Base-by-base conservation (phyloP, 2,329 filamentous ascomycete species). In the Alternaria triticina region DNA sequence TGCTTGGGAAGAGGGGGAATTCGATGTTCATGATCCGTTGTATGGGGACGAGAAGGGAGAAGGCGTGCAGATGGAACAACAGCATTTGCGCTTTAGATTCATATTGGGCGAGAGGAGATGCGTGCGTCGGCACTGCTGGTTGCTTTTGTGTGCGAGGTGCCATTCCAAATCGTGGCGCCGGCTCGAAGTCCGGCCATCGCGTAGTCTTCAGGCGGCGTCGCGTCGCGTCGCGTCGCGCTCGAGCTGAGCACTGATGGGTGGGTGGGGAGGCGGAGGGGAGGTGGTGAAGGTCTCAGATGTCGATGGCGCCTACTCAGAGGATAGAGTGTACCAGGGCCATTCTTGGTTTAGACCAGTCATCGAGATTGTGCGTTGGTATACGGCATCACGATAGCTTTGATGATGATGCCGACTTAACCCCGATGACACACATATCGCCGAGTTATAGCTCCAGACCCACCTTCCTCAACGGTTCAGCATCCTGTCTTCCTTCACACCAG, bases 11-110 rank as follows among this genome's bases (percentile, higher is more conserved):
- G 36, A 17, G n/a, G 27, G n/a, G n/a, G 36, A 8, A 40, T 17
- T 40, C 36, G 36, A 40, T 40, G 17, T 3, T 17, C n/a, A 15
- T 40, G n/a, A 40, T 40, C 36, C 36, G 36, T 11, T 17, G n/a
- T 17, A 40, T 36, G 9, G 9, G 36, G 33, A 40, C 33, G 33
- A 3, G 15, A 40, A 40, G 36, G 36, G 36, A 17, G 36, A 17
- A 40, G 36, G 15, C 36, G 28, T 30, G 9, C 4, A 36, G 6
- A n/a, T n/a, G 28, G 5, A 13, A 23, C 6, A 57, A 74, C 70
- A 66, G 67, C 68, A 10, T 75, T 73, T 67, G 68, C 71, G 47
- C 71, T 67, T 40, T 74, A 67, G 70, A 30, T 30, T 36, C 11
- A 70, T 72, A 60, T 33, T 71, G 43, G 71, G 67, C 66, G 70